phyloP scores from a whole-genome alignment of 805 yeast species.

The Wickerhamiella occidentalis region DNA sequence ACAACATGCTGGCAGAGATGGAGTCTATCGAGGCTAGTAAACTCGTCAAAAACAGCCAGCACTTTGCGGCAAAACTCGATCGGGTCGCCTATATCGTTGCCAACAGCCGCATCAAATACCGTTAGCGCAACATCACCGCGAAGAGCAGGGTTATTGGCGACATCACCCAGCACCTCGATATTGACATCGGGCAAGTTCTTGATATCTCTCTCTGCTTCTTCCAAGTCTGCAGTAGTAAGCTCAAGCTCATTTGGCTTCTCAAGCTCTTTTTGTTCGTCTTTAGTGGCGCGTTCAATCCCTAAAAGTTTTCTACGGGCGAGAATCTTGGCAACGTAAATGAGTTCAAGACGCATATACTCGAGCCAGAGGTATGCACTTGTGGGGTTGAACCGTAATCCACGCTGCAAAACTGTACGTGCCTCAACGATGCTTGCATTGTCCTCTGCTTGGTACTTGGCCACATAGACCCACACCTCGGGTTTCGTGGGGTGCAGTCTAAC shows the following conservation, averaged over 20 bases:
- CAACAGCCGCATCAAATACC: slow-evolving; percentile 54
- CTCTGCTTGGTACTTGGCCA: slow-evolving; percentile 89
- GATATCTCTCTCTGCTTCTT: slow-evolving; percentile 46
- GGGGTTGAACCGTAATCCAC: slow-evolving; percentile 71
- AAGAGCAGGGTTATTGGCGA: slow-evolving; percentile 71
- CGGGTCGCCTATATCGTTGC: slow-evolving; percentile 31
- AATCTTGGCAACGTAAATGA: slow-evolving; percentile 71
- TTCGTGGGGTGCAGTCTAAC: slow-evolving; percentile 85
- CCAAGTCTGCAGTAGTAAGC: slow-evolving; percentile 35
- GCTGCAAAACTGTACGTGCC: slow-evolving; percentile 74
- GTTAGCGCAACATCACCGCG: slow-evolving; percentile 62
- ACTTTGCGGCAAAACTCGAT: slow-evolving; percentile 36
- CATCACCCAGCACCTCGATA: slow-evolving; percentile 69
- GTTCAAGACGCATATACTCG: slow-evolving; percentile 77
- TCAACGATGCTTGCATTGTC: slow-evolving; percentile 78
- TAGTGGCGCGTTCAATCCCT: slow-evolving; percentile 46
- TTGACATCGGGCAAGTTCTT: slow-evolving; percentile 77
- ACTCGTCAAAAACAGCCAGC: slow-evolving; percentile 53
- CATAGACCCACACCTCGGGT: slow-evolving; percentile 83
- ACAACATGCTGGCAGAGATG: slow-evolving; percentile 57
- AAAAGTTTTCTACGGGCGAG: slow-evolving; percentile 72
- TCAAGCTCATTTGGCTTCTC: slow-evolving; percentile 22
- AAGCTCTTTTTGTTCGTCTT: slow-evolving; percentile 30
- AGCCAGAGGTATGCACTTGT: slow-evolving; percentile 66
- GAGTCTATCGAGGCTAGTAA: slow-evolving; percentile 54